Evolutionary conservation across 2,329 filamentous ascomycete species (phyloP).

Genomic region (Fusarium sp.): DNA sequence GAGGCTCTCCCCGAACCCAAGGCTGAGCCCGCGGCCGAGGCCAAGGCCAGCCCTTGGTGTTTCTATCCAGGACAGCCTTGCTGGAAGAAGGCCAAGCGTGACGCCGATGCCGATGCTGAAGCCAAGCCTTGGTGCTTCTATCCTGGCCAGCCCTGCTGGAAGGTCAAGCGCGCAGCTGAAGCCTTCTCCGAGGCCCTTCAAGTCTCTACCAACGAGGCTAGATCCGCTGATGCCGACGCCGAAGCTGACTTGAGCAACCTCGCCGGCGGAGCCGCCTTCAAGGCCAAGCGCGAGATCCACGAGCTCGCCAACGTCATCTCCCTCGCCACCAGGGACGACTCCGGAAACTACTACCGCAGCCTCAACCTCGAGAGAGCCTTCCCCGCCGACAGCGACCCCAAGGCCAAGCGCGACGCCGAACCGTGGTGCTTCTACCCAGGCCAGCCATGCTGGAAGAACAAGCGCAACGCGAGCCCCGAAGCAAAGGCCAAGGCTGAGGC

Average conservation of each 20-base stretch:
- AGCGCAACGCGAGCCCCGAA: conserved; percentile 12
- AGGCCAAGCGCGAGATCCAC: conserved; percentile 52
- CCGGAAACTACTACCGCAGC: conserved; percentile 46
- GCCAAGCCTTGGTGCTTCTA: conserved; percentile 49
- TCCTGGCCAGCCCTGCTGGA: conserved; percentile 54
- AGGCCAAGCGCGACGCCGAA: conserved; percentile 47
- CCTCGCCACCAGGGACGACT: conserved; percentile 42
- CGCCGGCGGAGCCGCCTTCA: conserved; percentile 49
- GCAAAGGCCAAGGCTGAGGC: conserved; percentile 19
- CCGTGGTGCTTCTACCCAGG: neutral
- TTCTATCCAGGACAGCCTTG: conserved; percentile 5
- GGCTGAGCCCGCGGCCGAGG: conserved; percentile 16
- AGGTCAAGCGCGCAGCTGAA: conserved; percentile 54
- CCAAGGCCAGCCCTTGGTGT: conserved; percentile 9
- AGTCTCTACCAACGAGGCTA: conserved; percentile 40
- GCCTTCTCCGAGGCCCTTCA: conserved; percentile 47
- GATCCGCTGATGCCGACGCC: conserved; percentile 40
- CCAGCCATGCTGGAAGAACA: neutral
- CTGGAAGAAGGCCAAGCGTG: conserved; percentile 21
- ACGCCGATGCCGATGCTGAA: conserved; percentile 31
- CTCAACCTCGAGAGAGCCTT: conserved; percentile 45
- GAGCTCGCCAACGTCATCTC: conserved; percentile 53
- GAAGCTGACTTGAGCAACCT: conserved; percentile 46
- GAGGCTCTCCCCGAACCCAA: conserved; percentile 17
- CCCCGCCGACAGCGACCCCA: conserved; percentile 22